Base-by-base conservation (phyloP, 306 rosid species). In the Quillaja saponaria region DNA sequence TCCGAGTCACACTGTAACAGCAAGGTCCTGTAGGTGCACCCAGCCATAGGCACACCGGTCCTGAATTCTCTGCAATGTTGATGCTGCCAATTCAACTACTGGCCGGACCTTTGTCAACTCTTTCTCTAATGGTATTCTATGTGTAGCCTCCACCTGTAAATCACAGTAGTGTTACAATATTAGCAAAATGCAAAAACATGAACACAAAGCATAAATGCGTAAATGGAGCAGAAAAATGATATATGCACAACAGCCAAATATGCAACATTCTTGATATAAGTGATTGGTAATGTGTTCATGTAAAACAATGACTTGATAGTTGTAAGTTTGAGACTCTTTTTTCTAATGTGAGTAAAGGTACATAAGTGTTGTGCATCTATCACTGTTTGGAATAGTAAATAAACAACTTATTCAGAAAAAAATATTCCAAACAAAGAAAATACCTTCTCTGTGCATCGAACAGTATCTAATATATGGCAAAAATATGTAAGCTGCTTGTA, bases 31-130 rank as follows among this genome's bases (percentile, higher is more conserved):
- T 70, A 92, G 58, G 51, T 83, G 81, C 59, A 92, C 79, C 96
- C 96, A 88, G 5, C 98, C 98, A 40, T 63, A 92, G 57, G 92
- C 94, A 62, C 85, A 77, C 5, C 95, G 95, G 62, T 92, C 98
- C 20, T 90, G 84, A 16, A 84, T 71, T 58, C 75, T 74, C 67
- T 83, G 81, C 55, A 80, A 65, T 34, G 78, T 82, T 49, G 87
- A 79, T 52, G 90, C 84, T 25, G 95, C 96, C 73, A 46, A 66
- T 61, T 78, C 73, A 52, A 84, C 76, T 34, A 73, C 20, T 5
- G 90, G 85, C 65, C 86, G 79, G 49, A 92, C 60, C 72, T 78
- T 82, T 13, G 78, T 66, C 79, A 92, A 61, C 74, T 86, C 92
- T 60, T 67, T 82, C 81, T 88, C 98, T 16, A 84, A 6, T 1